phyloP scores from a whole-genome alignment of 2,329 filamentous ascomycete genomes.

The Emergomyces pasteurianus region DNA sequence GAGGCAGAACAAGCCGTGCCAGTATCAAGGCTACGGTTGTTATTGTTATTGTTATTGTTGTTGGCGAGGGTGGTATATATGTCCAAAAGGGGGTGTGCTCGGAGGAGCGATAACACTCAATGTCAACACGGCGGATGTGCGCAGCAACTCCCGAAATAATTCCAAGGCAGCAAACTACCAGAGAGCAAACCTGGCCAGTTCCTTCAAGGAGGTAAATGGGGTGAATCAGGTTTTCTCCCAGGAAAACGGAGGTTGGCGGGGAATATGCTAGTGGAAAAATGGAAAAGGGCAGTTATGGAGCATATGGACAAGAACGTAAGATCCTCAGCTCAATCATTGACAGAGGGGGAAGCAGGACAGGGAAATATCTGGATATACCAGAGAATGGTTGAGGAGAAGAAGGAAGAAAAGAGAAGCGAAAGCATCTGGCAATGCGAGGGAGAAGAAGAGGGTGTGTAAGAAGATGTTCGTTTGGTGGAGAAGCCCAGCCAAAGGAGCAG shows the following conservation, averaged over 20 bases:
- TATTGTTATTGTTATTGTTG: no score
- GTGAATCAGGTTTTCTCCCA: background rate
- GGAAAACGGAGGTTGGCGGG: background rate
- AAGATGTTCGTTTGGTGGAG: background rate
- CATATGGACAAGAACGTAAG: background rate
- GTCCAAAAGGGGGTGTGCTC: background rate
- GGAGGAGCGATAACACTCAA: background rate
- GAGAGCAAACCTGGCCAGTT: background rate
- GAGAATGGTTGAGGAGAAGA: background rate
- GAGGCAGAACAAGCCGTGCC: background rate
- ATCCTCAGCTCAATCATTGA: background rate
- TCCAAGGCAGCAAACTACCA: background rate
- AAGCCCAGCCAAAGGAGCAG: background rate
- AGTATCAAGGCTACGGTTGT: background rate
- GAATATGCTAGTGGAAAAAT: background rate
- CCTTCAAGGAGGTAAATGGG: background rate
- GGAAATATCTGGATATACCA: background rate
- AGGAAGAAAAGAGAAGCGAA: background rate
- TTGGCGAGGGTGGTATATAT: background rate
- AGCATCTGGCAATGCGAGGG: background rate
- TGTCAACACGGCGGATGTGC: background rate
- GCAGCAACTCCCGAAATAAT: background rate
- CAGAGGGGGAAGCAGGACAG: background rate
- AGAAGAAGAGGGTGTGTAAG: background rate
- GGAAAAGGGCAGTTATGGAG: background rate